Percentiles rank a stretch among this genome's conserved stretches.
Evolutionary conservation across 768 basidiomycete genomes (phyloP).

Genomic region (Piloderma croceum): DNA sequence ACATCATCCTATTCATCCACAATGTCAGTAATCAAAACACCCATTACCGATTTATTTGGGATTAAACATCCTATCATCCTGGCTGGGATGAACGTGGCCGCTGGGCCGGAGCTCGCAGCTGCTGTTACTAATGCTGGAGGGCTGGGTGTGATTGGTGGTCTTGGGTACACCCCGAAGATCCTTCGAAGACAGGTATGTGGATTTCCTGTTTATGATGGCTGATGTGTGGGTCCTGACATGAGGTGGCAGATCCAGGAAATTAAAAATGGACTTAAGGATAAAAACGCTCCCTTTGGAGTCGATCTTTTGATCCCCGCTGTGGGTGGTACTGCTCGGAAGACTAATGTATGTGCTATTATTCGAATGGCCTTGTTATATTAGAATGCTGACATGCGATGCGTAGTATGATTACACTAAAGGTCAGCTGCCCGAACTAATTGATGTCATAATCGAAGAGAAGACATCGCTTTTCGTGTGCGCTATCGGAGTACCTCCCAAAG

Average conservation of each 20-base stretch:
- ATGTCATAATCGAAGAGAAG: constrained; percentile 91
- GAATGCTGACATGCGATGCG: constrained; percentile 1
- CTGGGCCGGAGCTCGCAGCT: constrained; percentile 81
- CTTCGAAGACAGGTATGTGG: constrained; percentile 65
- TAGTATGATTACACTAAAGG: constrained; percentile 90
- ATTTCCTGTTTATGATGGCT: constrained; percentile 3
- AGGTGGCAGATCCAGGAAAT: constrained; percentile 58
- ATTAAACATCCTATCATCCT: constrained; percentile 86
- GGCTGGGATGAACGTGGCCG: constrained; percentile 66
- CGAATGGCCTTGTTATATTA: constrained; percentile 1
- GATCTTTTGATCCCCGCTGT: constrained; percentile 86
- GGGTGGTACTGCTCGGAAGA: constrained; percentile 84
- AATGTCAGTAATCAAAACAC: constrained; percentile 70
- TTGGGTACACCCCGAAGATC: constrained; percentile 80
- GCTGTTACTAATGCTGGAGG: constrained; percentile 94
- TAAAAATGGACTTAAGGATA: constrained; percentile 68
- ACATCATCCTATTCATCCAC: too few species aligned
- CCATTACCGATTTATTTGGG: constrained; percentile 83
- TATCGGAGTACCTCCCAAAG: constrained; percentile 78
- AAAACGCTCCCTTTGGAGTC: constrained; percentile 83
- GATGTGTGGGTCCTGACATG: constrained; percentile 10
- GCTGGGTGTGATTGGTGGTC: constrained; percentile 86
- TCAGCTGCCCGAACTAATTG: constrained; percentile 72
- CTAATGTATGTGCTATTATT: constrained; percentile 52
- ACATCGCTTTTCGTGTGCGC: constrained; percentile 86